Evolutionary conservation across 176 grass and related monocot genomes (phyloP).

Genomic region (sorghum (Sorghum bicolor)): DNA sequence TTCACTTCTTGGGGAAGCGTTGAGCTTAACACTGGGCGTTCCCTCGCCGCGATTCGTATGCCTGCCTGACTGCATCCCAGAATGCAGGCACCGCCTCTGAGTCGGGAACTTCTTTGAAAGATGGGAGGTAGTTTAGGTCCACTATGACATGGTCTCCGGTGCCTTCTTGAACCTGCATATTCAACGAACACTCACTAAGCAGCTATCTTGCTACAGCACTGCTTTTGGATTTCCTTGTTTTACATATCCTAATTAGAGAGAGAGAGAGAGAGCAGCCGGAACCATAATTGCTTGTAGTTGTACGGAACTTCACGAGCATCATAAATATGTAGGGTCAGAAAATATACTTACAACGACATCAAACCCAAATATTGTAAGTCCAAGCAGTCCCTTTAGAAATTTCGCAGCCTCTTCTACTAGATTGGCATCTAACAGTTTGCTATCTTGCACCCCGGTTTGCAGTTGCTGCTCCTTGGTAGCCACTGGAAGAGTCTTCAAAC

Average conservation of each 20-base stretch:
- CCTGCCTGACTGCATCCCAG: conserved; percentile 71
- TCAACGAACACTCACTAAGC: not conserved
- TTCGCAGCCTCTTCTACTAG: conserved; percentile 62
- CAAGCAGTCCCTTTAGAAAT: conserved; percentile 57
- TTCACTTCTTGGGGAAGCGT: not conserved
- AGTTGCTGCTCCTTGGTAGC: conserved; percentile 58
- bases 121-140: conserved; percentile 90
- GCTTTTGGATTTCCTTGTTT: not conserved
- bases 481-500: conserved; percentile 91
- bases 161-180: conserved; percentile 76
- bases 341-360: conserved; percentile 87
- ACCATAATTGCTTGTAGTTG: not conserved
- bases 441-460: conserved; percentile 21
- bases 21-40: conserved; percentile 1
- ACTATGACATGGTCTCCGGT: conserved; percentile 89
- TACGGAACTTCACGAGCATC: conserved; percentile 7
- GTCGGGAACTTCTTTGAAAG: conserved; percentile 94
- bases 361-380: conserved; percentile 95
- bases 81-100: conserved; percentile 66
- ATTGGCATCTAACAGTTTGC: conserved; percentile 39
- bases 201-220: not conserved
- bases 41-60: conserved; percentile 41
- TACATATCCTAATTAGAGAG: conserved; percentile 5
- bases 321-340: not conserved
- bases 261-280: not conserved